These are phyloP conservation scores for Penicillium sp. DNA, from an alignment of 2,329 filamentous ascomycete genomes.

Conservation along the genomic window DNA sequence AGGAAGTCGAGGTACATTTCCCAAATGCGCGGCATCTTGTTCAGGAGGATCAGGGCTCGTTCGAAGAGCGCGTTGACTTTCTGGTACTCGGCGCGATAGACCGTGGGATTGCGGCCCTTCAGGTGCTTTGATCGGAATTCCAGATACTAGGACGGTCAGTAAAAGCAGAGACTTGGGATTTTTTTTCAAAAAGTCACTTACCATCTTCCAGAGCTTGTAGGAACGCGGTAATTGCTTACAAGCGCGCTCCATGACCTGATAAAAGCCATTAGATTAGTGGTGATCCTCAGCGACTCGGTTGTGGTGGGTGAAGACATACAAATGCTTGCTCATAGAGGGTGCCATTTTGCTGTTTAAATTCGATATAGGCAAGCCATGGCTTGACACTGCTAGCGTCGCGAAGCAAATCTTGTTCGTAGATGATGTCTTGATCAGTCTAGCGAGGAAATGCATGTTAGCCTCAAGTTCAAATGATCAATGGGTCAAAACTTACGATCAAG, in stretches of 20 bases:
- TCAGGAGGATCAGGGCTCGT: conserved; percentile 83
- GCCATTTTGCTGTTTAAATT: conserved; percentile 86
- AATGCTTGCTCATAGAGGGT: conserved; percentile 81
- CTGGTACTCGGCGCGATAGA: conserved; percentile 75
- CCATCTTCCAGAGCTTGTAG: conserved; percentile 98
- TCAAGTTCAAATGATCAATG: conserved; percentile 22
- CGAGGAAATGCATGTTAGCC: conserved; percentile 38
- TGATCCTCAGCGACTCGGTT: not conserved
- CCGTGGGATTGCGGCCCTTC: conserved; percentile 75
- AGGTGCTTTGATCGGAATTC: conserved; percentile 80
- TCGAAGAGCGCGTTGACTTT: conserved; percentile 97
- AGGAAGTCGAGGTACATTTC: conserved; percentile 94
- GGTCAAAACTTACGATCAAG: conserved; percentile 43
- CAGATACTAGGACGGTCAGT: conserved; percentile 64
- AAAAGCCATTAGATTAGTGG: conserved; percentile 10
- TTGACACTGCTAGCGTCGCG: conserved; percentile 82
- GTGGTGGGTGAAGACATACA: conserved; percentile 40
- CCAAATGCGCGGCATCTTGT: conserved; percentile 99
- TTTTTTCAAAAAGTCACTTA: conserved; percentile 37
- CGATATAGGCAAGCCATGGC: conserved; percentile 92
- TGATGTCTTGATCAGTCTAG: conserved; percentile 80
- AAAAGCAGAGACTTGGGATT: conserved; percentile 5
- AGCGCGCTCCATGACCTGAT: conserved; percentile 77
- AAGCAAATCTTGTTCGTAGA: conserved; percentile 94
- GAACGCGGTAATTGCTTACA: conserved; percentile 87